A percentile compares a stretch with the other conserved stretches of the same genome.
These are phyloP conservation scores for Mortierella sp. DNA, from an alignment of 371 early-diverging fungal genomes.

Conservation along the genomic window DNA sequence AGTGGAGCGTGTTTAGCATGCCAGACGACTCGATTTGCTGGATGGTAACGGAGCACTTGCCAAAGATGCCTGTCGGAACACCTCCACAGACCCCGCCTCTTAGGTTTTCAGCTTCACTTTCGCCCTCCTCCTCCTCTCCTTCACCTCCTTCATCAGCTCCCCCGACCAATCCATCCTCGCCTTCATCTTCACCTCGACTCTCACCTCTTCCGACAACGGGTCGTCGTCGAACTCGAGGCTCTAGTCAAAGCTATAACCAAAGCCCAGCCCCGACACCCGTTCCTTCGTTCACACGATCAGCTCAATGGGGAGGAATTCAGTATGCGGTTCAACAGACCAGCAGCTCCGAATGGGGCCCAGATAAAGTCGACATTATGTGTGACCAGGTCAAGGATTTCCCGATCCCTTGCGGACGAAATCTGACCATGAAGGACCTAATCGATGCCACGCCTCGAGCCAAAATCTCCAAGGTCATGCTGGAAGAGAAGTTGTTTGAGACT, in stretches of 20 bases:
- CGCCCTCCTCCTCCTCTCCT: conserved; percentile 6
- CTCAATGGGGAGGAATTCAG: too few species aligned
- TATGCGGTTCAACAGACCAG: too few species aligned
- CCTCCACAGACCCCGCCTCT: conserved; percentile 8
- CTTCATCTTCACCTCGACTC: not conserved
- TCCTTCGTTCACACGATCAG: not conserved
- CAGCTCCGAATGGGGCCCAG: conserved; percentile 20
- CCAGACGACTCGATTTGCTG: conserved; percentile 39
- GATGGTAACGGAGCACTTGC: conserved; percentile 28
- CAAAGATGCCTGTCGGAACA: too few species aligned
- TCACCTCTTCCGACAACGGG: too few species aligned
- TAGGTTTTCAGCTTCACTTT: not conserved
- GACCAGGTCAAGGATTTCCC: conserved; percentile 25
- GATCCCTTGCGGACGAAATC: conserved; percentile 26
- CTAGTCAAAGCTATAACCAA: too few species aligned
- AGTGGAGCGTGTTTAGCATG: conserved; percentile 40
- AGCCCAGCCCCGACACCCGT: too few species aligned
- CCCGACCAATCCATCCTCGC: not conserved
- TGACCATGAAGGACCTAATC: conserved; percentile 22
- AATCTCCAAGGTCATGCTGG: conserved; percentile 36
- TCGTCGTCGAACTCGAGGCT: too few species aligned
- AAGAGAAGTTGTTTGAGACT: conserved; percentile 40
- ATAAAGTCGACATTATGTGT: conserved; percentile 22
- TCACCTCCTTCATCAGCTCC: conserved; percentile 1
- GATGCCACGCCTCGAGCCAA: conserved; percentile 14